These are phyloP conservation scores for Acacia pycnantha DNA, from an alignment of 331 rosid species.

Conservation along the genomic window DNA sequence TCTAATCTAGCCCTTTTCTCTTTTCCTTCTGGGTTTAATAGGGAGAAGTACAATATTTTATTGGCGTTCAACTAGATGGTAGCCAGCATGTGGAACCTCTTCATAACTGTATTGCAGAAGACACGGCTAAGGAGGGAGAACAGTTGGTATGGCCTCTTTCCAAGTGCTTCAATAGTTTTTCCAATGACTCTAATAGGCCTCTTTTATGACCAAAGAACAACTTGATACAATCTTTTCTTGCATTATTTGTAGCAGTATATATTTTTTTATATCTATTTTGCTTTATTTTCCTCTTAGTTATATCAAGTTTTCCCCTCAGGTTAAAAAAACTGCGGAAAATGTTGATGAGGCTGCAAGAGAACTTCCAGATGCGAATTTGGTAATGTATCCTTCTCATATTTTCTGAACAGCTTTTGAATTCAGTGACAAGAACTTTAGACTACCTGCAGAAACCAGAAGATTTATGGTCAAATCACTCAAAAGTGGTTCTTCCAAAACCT, in stretches of 20 bases:
- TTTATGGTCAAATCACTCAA: slow-evolving; percentile 90
- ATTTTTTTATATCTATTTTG: background rate
- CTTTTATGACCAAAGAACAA: background rate
- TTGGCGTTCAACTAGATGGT: slow-evolving; percentile 98
- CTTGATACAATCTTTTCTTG: background rate
- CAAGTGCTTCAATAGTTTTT: slow-evolving; percentile 11
- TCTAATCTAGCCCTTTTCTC: slow-evolving; percentile 2
- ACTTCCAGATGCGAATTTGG: slow-evolving; percentile 97
- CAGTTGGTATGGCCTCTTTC: slow-evolving; percentile 53
- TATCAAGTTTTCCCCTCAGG: slow-evolving; percentile 40
- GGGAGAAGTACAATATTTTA: slow-evolving; percentile 97
- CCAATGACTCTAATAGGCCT: background rate
- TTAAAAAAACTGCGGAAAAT: slow-evolving; percentile 87
- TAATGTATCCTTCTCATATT: slow-evolving; percentile 24
- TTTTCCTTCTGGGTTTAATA: slow-evolving; percentile 36
- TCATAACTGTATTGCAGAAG: slow-evolving; percentile 62
- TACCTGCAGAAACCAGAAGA: slow-evolving; percentile 86
- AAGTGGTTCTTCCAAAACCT: slow-evolving; percentile 81
- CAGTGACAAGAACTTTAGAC: slow-evolving; percentile 24
- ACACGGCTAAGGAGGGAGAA: slow-evolving; percentile 70
- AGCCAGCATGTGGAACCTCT: slow-evolving; percentile 96
- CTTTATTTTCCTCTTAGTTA: slow-evolving; percentile 12
- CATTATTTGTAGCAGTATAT: background rate
- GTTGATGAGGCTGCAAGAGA: slow-evolving; percentile 85
- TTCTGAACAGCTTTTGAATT: slow-evolving; percentile 17